Percentiles rank a stretch among this genome's conserved stretches.
phyloP scores from a whole-genome alignment of 176 grass and related monocot genomes.

The Puya raimondii region DNA sequence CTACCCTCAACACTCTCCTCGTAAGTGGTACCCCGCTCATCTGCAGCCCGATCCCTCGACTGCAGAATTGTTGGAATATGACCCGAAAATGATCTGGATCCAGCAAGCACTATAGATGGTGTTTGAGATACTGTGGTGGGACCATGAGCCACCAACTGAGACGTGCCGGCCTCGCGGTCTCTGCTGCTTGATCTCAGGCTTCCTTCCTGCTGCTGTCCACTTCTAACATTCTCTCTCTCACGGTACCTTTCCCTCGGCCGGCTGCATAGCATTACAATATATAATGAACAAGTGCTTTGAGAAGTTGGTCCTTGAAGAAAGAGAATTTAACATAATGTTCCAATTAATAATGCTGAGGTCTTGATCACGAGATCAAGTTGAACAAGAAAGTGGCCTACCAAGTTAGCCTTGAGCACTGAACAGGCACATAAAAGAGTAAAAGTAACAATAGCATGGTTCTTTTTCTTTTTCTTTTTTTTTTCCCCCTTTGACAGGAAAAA shows the following conservation, averaged over 20 bases:
- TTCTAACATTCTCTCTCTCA: conserved; percentile 56
- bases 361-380: too few species aligned
- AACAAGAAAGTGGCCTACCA: too few species aligned
- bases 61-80: conserved; percentile 78
- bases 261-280: conserved; percentile 15
- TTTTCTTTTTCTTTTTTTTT: too few species aligned
- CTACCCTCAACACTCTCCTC: conserved; percentile 64
- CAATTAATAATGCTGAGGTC: background rate
- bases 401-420: too few species aligned
- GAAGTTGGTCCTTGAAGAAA: background rate
- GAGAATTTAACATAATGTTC: background rate
- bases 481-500: too few species aligned
- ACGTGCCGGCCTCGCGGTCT: conserved; percentile 29
- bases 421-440: too few species aligned
- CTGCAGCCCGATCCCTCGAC: conserved; percentile 48
- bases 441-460: too few species aligned
- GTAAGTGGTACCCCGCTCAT: conserved; percentile 24
- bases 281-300: background rate
- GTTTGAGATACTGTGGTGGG: conserved; percentile 16
- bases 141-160: background rate
- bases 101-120: conserved; percentile 35
- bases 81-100: conserved; percentile 42
- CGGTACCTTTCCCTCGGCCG: conserved; percentile 71
- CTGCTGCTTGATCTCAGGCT: conserved; percentile 61
- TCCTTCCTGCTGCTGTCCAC: conserved; percentile 52